Conservation (phyloP, 345 rosid species). For the Microthlaspi erraticum region DNA sequence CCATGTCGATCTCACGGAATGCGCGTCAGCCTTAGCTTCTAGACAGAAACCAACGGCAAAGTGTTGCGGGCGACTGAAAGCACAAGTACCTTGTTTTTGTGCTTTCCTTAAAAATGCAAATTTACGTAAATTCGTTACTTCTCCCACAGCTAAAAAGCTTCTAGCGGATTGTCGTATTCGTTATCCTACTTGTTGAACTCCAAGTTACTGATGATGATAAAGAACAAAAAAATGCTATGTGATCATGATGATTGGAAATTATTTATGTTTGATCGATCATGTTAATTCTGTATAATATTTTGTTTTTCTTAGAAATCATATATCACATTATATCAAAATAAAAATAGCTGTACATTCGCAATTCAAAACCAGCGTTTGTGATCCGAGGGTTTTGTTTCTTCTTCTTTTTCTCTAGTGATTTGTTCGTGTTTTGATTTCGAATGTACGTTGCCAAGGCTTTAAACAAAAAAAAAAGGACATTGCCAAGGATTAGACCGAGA, state of each 20-base stretch:
- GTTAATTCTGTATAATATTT: background rate
- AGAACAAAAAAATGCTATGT: background rate
- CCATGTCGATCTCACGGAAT: background rate
- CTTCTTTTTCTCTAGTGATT: too few species aligned
- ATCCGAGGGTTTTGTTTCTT: too few species aligned
- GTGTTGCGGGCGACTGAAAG: slow-evolving; percentile 1
- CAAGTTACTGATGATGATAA: too few species aligned
- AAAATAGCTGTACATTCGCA: too few species aligned
- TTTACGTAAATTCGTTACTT: background rate
- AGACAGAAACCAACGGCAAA: background rate
- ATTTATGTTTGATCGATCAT: too few species aligned
- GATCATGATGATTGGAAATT: slow-evolving; percentile 7
- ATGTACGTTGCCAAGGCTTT: too few species aligned
- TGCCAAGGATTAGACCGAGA: too few species aligned
- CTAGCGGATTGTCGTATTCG: background rate
- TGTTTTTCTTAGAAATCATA: background rate
- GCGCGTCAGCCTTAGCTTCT: background rate
- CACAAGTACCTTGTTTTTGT: slow-evolving; percentile 27
- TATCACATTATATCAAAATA: too few species aligned
- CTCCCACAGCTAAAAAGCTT: background rate
- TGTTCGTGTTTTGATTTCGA: too few species aligned
- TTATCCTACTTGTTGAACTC: background rate
- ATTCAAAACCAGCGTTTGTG: too few species aligned
- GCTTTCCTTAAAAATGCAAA: background rate
- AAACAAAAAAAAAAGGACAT: too few species aligned